These are phyloP conservation scores for Candida vaughaniae DNA, from an alignment of 805 yeast genomes.

Conservation along the genomic window DNA sequence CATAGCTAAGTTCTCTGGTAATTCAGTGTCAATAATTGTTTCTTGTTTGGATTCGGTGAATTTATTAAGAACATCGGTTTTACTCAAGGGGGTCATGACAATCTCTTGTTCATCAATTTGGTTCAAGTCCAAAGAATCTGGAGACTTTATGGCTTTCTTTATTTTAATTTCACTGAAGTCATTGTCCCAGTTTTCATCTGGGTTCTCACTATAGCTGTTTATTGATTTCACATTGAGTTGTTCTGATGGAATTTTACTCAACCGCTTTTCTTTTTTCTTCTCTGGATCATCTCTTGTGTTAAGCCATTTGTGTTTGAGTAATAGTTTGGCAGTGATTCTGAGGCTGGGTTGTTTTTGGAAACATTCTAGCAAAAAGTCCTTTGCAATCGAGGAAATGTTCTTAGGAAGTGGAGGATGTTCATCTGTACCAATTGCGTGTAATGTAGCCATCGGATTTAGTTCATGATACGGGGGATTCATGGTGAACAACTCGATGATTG, in stretches of 20 bases:
- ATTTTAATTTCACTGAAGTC: slow-evolving; percentile 24
- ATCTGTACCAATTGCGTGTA: slow-evolving; percentile 80
- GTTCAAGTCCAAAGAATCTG: slow-evolving; percentile 2
- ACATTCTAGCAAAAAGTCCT: slow-evolving; percentile 64
- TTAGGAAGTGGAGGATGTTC: slow-evolving; percentile 69
- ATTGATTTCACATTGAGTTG: slow-evolving; percentile 20
- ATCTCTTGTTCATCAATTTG: slow-evolving; percentile 2
- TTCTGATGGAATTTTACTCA: slow-evolving; percentile 1
- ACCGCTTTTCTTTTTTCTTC: not conserved
- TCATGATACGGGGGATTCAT: slow-evolving; percentile 87
- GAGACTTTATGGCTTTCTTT: not conserved
- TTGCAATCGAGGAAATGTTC: slow-evolving; percentile 38
- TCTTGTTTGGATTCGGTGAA: slow-evolving; percentile 29
- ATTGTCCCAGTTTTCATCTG: slow-evolving; percentile 36
- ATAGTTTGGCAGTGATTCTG: slow-evolving; percentile 53
- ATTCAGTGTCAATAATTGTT: slow-evolving; percentile 8
- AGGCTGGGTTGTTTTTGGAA: slow-evolving; percentile 66
- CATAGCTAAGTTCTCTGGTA: slow-evolving; percentile 1
- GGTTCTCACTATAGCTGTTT: slow-evolving; percentile 24
- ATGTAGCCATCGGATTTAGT: slow-evolving; percentile 70
- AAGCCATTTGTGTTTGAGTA: slow-evolving; percentile 66
- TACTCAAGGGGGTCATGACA: slow-evolving; percentile 12
- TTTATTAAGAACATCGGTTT: slow-evolving; percentile 29
- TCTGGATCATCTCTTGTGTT: slow-evolving; percentile 4
- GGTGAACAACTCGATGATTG: slow-evolving; percentile 80